These are phyloP conservation scores for Cinnamomum chago DNA, from an alignment of 164 flowering plant species.

Conservation along the genomic window DNA sequence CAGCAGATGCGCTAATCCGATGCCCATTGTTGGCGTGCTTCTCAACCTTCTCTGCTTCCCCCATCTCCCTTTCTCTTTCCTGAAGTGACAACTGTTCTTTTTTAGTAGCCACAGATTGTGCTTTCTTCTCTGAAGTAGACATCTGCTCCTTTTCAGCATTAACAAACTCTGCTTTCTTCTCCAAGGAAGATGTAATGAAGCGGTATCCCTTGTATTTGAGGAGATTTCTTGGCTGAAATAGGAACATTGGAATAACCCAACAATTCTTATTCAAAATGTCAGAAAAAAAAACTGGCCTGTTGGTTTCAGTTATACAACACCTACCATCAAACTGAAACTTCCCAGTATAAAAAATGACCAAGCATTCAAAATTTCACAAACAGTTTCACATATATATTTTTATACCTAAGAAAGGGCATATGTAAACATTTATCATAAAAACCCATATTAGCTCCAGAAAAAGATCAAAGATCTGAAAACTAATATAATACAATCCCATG, in stretches of 20 bases:
- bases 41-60: conserved; percentile 14
- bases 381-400: too few relatives aligned
- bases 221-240: conserved; percentile 58
- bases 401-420: too few relatives aligned
- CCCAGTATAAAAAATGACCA: too few relatives aligned
- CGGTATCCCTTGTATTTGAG: conserved; percentile 50
- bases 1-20: conserved; percentile 55
- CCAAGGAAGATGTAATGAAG: conserved; percentile 74
- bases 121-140: background rate
- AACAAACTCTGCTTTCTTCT: conserved; percentile 39
- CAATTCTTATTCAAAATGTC: too few relatives aligned
- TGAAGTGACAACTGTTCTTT: conserved; percentile 7
- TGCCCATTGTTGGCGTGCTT: conserved; percentile 32
- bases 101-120: background rate
- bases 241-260: background rate
- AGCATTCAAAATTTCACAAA: background rate
- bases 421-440: too few relatives aligned
- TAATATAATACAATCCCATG: too few relatives aligned
- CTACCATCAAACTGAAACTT: too few relatives aligned
- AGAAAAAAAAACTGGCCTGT: too few relatives aligned
- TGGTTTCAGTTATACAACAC: too few relatives aligned
- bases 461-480: too few relatives aligned
- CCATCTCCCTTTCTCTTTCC: conserved; percentile 17
- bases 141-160: conserved; percentile 34
- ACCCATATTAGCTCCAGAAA: too few relatives aligned